Base-by-base conservation (phyloP, 306 rosid species). In the Oxytropis ochrocephala region DNA sequence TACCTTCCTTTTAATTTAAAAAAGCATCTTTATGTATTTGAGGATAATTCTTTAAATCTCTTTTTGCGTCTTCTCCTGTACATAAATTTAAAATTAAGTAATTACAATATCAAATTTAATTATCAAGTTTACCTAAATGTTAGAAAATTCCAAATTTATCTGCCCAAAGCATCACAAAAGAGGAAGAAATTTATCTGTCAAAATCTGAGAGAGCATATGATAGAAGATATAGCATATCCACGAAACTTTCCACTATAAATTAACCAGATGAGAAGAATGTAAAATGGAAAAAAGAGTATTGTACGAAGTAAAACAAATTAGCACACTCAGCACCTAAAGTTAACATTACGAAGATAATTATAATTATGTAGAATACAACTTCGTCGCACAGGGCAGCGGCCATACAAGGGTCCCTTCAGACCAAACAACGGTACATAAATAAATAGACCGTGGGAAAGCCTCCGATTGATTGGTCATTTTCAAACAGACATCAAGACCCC, bases 241-340 rank as follows among this genome's bases (percentile, higher is more conserved):
- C 17, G 68, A 46, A 78, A 69, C 59, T 54, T 78, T 79, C 38
- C 59, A 85, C 82, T 77, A 72, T 52, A n/a, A n/a, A n/a, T n/a
- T n/a, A 70, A 78, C 68, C 18, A 44, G 53, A 65, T 47, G 60
- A 73, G 59, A 81, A 47, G 14, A 48, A 56, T 14, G 61, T 53
- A 19, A 66, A 56, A 35, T 3, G 30, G 12, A 0, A 4, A 39
- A 49, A 18, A 64, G 66, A 56, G 66, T 68, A 69, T 72, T 9
- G 77, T 72, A 50, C 66, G 75, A 57, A 67, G 82, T 77, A 79
- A 80, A 74, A 78, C 79, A 82, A 86, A 93, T 90, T 88, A 93
- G 96, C 96, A 93, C 91, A 83, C 88, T 70, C 71, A 27, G 79
- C 73, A 77, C 90, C 95, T 87, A 85, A 85, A 21, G 88, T 90